Conservation (phyloP, 1,284 basidiomycete genomes). For the Ganoderma resinaceum region DNA sequence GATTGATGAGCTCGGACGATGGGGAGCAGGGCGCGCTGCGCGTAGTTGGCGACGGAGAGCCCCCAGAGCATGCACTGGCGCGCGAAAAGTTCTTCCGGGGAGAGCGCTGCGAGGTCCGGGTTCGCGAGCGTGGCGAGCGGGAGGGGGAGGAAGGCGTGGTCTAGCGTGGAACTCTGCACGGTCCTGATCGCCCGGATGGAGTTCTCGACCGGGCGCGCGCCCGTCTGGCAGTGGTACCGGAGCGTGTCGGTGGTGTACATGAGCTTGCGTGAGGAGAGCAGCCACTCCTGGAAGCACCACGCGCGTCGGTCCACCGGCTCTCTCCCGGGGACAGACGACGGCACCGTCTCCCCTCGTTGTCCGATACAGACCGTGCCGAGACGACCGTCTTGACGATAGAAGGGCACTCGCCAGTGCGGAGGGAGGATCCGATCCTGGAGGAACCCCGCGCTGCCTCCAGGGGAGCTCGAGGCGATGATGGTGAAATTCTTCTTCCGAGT, state of each 20-base stretch:
- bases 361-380: not conserved
- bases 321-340: not conserved
- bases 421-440: constrained; percentile 1
- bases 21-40: no score
- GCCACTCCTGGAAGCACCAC: constrained; percentile 18
- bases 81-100: no score
- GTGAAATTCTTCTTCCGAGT: constrained; percentile 9
- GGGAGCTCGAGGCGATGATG: constrained; percentile 11
- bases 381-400: not conserved
- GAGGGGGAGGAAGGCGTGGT: no score
- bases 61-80: no score
- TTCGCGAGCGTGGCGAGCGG: no score
- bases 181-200: not conserved
- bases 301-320: constrained; percentile 10
- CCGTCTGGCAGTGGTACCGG: constrained; percentile 11
- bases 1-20: no score
- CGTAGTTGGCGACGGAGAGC: no score
- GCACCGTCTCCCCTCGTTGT: not conserved
- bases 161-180: no score
- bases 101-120: no score
- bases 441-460: constrained; percentile 8
- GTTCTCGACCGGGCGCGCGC: no score
- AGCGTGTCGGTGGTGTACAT: constrained; percentile 15
- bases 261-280: constrained; percentile 13
- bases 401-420: not conserved